Percentiles rank a stretch among this genome's conserved stretches.
phyloP scores from a whole-genome alignment of 176 grass and related monocot species.

The Aegilops bicornis region DNA sequence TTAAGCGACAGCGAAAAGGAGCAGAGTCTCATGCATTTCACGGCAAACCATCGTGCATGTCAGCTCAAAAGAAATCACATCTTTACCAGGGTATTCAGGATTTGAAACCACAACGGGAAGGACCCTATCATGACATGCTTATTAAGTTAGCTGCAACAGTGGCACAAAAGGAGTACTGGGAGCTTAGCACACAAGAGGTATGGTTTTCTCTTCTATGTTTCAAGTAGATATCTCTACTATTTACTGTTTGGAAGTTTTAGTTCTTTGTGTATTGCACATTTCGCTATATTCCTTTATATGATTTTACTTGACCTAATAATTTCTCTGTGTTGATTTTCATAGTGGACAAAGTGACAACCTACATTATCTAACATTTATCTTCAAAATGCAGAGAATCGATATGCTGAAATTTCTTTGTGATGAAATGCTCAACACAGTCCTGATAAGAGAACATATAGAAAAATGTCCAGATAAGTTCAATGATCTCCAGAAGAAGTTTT shows the following conservation, averaged over 20 bases:
- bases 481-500: constrained; percentile 87
- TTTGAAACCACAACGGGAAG: constrained; percentile 31
- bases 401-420: constrained; percentile 95
- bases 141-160: no score
- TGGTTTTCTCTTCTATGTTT: constrained; percentile 29
- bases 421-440: constrained; percentile 81
- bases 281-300: no score
- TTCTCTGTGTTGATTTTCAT: not conserved
- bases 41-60: no score
- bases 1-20: no score
- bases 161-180: no score
- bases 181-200: constrained; percentile 61
- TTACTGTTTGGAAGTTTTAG: constrained; percentile 9
- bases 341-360: constrained; percentile 16
- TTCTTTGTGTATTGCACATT: not conserved
- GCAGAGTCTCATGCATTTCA: no score
- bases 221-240: not conserved
- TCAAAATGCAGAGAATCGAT: constrained; percentile 76
- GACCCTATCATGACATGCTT: constrained; percentile 55
- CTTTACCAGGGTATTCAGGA: no score
- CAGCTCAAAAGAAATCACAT: no score
- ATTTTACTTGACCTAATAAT: not conserved
- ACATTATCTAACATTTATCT: constrained; percentile 41
- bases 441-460: constrained; percentile 88
- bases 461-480: constrained; percentile 75